Base-by-base conservation (phyloP, 2,329 filamentous ascomycete species). In the Aspergillus quadrilineatus region DNA sequence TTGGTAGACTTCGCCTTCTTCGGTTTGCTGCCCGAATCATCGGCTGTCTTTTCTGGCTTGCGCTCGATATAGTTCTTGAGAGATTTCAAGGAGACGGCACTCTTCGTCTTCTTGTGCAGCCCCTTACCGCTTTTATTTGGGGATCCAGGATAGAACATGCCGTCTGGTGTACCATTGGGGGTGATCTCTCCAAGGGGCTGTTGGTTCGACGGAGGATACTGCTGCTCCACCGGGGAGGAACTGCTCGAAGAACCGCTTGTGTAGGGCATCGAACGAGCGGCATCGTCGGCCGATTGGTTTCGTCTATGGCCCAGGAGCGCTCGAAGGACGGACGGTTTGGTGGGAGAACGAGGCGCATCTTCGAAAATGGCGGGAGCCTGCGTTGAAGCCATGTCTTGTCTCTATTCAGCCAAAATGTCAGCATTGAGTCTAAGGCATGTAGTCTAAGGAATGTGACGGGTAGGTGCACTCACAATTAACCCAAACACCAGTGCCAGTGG, bases 1-100 rank as follows among this genome's bases (percentile, higher is more conserved):
- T 89, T 89, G 3, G 89, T 83, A 0, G 92, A 96, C 73, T 93
- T 96, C 37, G 84, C 84, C 78, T 93, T 95, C 72, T 85, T 85
- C 4, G 80, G 78, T 55, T 77, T 82, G 51, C 65, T 68, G 29
- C 70, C 69, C n/a, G 75, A 71, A 54, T 73, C 55, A 50, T 65
- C 68, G 2, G 66, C 62, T n/a, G 62, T 49, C 39, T 71, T 70
- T 39, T 68, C 71, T 28, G 67, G 53, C 49, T 70, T 72, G 49
- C 77, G 77, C 63, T 78, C 79, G 55, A 79, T 79, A 56, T 77
- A 76, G 49, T 65, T 72, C 48, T 71, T 65, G 48, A 83, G 65
- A 0, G 80, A 79, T 50, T 79, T 79, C 50, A 83, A 72, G 14
- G 80, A 82, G 2, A 82, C 77, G 1, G 80, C 74, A 64, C 81